These are phyloP conservation scores for Dipodascopsis uninucleata DNA, from an alignment of 805 yeast genomes.

Conservation along the genomic window DNA sequence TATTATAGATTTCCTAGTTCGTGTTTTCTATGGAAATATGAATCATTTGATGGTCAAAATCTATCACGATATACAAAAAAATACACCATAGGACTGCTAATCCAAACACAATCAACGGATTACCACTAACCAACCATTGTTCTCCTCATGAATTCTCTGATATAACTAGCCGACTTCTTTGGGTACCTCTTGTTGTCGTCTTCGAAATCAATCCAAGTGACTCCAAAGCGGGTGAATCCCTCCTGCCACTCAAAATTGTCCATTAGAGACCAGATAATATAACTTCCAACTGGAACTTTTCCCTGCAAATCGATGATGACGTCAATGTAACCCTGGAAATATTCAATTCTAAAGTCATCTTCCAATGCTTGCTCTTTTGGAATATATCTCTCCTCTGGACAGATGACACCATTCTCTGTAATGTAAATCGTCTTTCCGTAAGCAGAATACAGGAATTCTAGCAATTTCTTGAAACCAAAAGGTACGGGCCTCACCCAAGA, in stretches of 20 bases:
- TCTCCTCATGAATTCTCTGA: slow-evolving; percentile 3
- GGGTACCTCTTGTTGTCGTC: slow-evolving; percentile 7
- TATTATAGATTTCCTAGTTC: too few relatives aligned
- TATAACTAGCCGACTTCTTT: slow-evolving; percentile 8
- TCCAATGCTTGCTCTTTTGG: slow-evolving; percentile 32
- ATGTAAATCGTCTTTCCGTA: slow-evolving; percentile 34
- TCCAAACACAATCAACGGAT: too few relatives aligned
- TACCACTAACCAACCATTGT: neutral
- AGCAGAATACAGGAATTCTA: slow-evolving; percentile 33
- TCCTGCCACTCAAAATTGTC: slow-evolving; percentile 40
- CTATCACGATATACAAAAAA: too few relatives aligned
- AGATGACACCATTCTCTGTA: slow-evolving; percentile 40
- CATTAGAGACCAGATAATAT: slow-evolving; percentile 38
- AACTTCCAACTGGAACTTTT: slow-evolving; percentile 35
- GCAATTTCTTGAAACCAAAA: slow-evolving; percentile 33
- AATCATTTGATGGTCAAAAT: too few relatives aligned
- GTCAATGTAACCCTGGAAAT: slow-evolving; percentile 35
- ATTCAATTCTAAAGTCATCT: slow-evolving; percentile 36
- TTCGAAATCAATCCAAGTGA: slow-evolving; percentile 7
- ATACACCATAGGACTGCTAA: too few relatives aligned
- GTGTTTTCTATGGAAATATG: too few relatives aligned
- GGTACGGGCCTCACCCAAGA: slow-evolving; percentile 23
- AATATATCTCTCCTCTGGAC: slow-evolving; percentile 36
- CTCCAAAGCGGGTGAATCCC: slow-evolving; percentile 20
- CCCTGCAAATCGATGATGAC: slow-evolving; percentile 34